These are phyloP conservation scores for Hibiscus mutabilis DNA, from an alignment of 345 rosid genomes.

Conservation along the genomic window DNA sequence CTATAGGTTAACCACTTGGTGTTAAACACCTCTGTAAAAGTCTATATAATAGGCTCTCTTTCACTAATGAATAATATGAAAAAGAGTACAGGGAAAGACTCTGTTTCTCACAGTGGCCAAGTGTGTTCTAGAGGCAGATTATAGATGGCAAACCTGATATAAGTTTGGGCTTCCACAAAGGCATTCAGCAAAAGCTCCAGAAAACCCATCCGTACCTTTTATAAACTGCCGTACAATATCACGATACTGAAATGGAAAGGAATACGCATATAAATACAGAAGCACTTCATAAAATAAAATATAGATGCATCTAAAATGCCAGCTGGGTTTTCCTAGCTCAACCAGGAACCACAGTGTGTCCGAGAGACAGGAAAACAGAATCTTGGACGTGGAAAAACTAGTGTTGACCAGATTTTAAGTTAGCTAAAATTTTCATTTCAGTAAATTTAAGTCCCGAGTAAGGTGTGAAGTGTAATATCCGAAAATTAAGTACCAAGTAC, in stretches of 20 bases:
- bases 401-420: background rate
- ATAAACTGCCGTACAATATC: slow-evolving; percentile 88
- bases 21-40: too few species aligned
- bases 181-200: slow-evolving; percentile 96
- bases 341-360: background rate
- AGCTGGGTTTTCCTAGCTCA: background rate
- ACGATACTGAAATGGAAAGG: slow-evolving; percentile 60
- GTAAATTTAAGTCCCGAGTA: too few species aligned
- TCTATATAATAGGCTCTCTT: too few species aligned
- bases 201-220: slow-evolving; percentile 92
- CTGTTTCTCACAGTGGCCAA: too few species aligned
- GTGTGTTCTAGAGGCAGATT: background rate
- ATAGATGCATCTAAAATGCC: background rate
- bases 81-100: too few species aligned
- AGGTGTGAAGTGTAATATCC: too few species aligned
- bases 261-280: slow-evolving; percentile 9
- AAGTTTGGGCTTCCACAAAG: slow-evolving; percentile 93
- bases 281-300: background rate
- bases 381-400: background rate
- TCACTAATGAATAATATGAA: too few species aligned
- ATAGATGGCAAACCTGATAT: slow-evolving; percentile 56
- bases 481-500: too few species aligned
- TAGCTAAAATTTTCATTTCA: background rate
- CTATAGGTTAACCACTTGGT: too few species aligned
- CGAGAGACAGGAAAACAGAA: background rate